Evolutionary conservation across 1,139 yeast species (phyloP).

Genomic region (Debaryomyces robertsiae): DNA sequence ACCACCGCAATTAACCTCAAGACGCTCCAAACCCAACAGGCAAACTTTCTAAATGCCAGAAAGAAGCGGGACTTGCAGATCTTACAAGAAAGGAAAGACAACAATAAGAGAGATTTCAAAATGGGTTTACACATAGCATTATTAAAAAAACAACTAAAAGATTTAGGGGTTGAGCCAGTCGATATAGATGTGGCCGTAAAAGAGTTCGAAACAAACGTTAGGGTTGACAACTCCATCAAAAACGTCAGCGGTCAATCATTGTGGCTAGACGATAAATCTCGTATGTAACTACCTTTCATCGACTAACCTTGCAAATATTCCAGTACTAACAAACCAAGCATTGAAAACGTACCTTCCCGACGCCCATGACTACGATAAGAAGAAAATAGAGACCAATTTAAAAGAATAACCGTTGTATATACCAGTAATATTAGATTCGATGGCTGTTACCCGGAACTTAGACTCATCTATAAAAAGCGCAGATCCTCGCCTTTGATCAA

Average conservation of each 20-base stretch:
- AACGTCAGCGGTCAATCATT: conserved; percentile 57
- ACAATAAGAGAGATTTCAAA: conserved; percentile 55
- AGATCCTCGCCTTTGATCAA: too few species aligned
- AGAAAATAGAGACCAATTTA: conserved; percentile 18
- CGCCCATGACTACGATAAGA: conserved; percentile 57
- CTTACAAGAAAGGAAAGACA: conserved; percentile 49
- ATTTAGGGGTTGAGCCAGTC: conserved; percentile 54
- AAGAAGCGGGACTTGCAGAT: conserved; percentile 51
- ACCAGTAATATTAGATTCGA: background rate
- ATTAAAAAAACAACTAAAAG: conserved; percentile 57
- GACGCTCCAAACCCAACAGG: conserved; percentile 46
- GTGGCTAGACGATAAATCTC: conserved; percentile 59
- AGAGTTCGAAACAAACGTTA: conserved; percentile 58
- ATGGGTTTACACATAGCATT: conserved; percentile 67
- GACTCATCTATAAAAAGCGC: too few species aligned
- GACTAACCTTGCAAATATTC: conserved; percentile 8
- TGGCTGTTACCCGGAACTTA: conserved; percentile 28
- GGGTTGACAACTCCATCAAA: conserved; percentile 54
- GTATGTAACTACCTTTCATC: conserved; percentile 26
- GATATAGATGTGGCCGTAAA: conserved; percentile 52
- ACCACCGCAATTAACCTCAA: conserved; percentile 44
- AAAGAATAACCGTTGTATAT: conserved; percentile 8
- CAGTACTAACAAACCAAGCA: conserved; percentile 25
- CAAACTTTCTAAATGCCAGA: conserved; percentile 43
- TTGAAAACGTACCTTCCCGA: conserved; percentile 57